These are phyloP conservation scores for Paramecium bursaria DNA, from an alignment of 73 alveolate genomes.

Conservation along the genomic window DNA sequence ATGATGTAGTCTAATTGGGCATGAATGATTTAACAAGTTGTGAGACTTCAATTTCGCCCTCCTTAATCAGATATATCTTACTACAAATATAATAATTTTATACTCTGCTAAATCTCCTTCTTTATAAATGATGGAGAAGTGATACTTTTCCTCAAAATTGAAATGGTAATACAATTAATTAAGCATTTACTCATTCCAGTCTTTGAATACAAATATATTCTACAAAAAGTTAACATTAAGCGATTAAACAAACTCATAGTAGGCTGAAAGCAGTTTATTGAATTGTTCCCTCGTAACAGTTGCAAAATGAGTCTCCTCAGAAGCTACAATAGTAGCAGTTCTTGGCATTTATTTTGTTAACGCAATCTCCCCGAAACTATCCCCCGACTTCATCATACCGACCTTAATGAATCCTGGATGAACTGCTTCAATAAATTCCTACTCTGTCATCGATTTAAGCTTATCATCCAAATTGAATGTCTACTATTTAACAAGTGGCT, in stretches of 20 bases:
- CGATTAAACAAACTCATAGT: slow-evolving; percentile 9
- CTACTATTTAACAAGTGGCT: too few species aligned
- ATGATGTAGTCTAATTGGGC: too few species aligned
- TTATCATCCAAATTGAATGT: slow-evolving; percentile 17
- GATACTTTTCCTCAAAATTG: slow-evolving; percentile 31
- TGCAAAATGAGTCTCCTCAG: slow-evolving; percentile 89
- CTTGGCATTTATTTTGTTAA: slow-evolving; percentile 85
- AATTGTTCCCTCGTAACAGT: slow-evolving; percentile 79
- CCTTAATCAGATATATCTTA: slow-evolving; percentile 5
- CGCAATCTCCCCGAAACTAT: slow-evolving; percentile 97
- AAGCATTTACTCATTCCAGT: slow-evolving; percentile 57
- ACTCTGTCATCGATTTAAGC: slow-evolving; percentile 9
- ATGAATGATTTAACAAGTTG: slow-evolving; percentile 22
- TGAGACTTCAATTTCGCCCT: slow-evolving; percentile 51
- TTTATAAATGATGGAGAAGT: slow-evolving; percentile 38
- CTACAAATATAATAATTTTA: neutral
- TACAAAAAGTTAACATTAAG: slow-evolving; percentile 7
- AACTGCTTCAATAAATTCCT: slow-evolving; percentile 8
- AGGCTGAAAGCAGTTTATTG: slow-evolving; percentile 71
- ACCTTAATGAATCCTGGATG: slow-evolving; percentile 73
- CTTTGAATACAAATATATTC: slow-evolving; percentile 9
- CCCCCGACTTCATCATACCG: slow-evolving; percentile 84
- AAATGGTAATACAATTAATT: slow-evolving; percentile 50
- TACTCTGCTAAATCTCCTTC: slow-evolving; percentile 29
- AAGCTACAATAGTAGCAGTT: slow-evolving; percentile 93